Evolutionary conservation across 371 early-diverging fungal species (phyloP), one percentile per base, ranked within the genome.

Genomic region (Actinomucor elegans): DNA sequence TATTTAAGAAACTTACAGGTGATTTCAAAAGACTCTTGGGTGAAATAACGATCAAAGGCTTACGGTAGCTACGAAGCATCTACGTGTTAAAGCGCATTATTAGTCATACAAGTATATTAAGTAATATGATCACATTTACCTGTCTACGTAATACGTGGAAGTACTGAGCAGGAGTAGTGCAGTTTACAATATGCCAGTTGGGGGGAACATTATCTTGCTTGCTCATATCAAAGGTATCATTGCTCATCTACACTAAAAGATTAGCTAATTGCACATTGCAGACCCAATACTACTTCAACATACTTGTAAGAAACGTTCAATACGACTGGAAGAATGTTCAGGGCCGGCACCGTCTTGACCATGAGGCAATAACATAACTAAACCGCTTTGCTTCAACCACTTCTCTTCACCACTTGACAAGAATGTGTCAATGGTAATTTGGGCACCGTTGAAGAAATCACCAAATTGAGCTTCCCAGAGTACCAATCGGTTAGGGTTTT

Each of bases 391-490:
- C 44, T 91, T 79, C 48, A 97, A 73, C 98, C 98, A 97, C 70
- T 97, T 97, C 33, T 87, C 81, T 71, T 98, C 97, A 27, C 96
- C 92, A 38, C 87, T 85, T 1, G 89, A 69, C 21, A 98, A 66
- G 66, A 87, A 97, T 10, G 93, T 92, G 71, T 98, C 98, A 59
- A 97, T 87, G 21, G 96, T 89, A 52, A 95, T 91, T 64, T 98
- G 98, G 0, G 98, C 98, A 20, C 91, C 90, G 68, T 98, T 98
- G 81, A 89, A 89, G 70, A 98, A 98, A 71, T 98, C 98, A 42
- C 98, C 98, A 72, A 98, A 98, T 77, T 98, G 98, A 1, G 98
- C 98, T 67, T 98, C 98, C 98, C 98, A 98, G 32, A 98, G 86
- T 29, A 84, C 84, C 12, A 98, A 70, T 1, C 84, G 71, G 42